Conservation (phyloP, 2,329 filamentous ascomycete species). For the Pseudocercospora eumusae region DNA sequence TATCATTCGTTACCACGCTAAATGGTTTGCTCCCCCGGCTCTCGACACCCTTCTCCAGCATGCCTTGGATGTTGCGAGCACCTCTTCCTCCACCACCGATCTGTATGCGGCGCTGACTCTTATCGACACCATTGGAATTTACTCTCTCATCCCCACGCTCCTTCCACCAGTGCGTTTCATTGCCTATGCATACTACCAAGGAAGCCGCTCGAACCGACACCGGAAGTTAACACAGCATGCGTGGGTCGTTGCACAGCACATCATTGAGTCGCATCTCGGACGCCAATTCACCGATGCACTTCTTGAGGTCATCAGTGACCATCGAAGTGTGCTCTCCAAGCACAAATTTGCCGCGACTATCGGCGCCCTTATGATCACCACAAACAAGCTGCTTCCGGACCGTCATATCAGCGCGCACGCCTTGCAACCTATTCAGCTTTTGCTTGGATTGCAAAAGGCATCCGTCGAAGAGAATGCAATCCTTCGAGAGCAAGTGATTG, state of each 20-base stretch:
- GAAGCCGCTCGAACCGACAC: constrained; percentile 35
- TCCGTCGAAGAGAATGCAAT: constrained; percentile 25
- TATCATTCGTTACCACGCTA: constrained; percentile 36
- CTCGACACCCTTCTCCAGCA: constrained; percentile 30
- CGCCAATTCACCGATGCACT: constrained; percentile 32
- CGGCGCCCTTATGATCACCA: constrained; percentile 37
- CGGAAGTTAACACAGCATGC: constrained; percentile 32
- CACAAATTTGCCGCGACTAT: constrained; percentile 31
- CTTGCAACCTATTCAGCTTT: constrained; percentile 22
- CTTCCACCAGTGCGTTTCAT: constrained; percentile 33
- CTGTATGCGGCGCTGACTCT: constrained; percentile 35
- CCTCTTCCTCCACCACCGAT: constrained; percentile 35
- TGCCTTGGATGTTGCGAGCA: constrained; percentile 31
- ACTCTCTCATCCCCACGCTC: constrained; percentile 33
- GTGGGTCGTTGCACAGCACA: constrained; percentile 33
- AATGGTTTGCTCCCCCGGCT: constrained; percentile 36
- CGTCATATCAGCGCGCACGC: constrained; percentile 18
- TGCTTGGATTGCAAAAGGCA: constrained; percentile 23
- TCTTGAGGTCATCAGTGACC: constrained; percentile 30
- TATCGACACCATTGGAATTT: constrained; percentile 36
- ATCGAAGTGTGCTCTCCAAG: constrained; percentile 24
- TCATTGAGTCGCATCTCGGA: constrained; percentile 37
- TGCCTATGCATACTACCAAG: constrained; percentile 37
- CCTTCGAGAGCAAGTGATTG: constrained; percentile 27
- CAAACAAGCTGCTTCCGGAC: constrained; percentile 29